These are phyloP conservation scores for Urostyla sp. DNA, from an alignment of 73 alveolate species.

Conservation along the genomic window DNA sequence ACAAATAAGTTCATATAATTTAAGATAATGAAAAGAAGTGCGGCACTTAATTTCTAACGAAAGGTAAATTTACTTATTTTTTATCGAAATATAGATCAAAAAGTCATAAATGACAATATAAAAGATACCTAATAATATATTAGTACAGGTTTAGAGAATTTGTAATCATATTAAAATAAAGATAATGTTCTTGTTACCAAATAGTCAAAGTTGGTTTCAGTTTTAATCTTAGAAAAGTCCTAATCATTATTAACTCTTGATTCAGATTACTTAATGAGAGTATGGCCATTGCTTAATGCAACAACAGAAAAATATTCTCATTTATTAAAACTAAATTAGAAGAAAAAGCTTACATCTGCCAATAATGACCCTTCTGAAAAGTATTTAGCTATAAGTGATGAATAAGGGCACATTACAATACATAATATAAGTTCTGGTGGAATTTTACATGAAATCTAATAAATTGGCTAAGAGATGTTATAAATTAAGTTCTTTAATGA, in stretches of 20 bases:
- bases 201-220: slow-evolving; percentile 58
- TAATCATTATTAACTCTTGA: slow-evolving; percentile 41
- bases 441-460: slow-evolving; percentile 27
- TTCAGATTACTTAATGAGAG: slow-evolving; percentile 60
- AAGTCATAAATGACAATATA: slow-evolving; percentile 46
- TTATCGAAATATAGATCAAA: slow-evolving; percentile 4
- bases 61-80: neutral
- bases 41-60: neutral
- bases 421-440: slow-evolving; percentile 63
- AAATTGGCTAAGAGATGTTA: slow-evolving; percentile 46
- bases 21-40: neutral
- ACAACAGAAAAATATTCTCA: slow-evolving; percentile 21
- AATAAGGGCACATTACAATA: slow-evolving; percentile 51
- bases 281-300: slow-evolving; percentile 43
- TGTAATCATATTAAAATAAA: slow-evolving; percentile 1
- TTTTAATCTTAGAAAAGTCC: slow-evolving; percentile 30
- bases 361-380: slow-evolving; percentile 45
- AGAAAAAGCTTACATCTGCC: slow-evolving; percentile 53
- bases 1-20: neutral
- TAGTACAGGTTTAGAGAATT: slow-evolving; percentile 18
- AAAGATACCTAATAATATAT: slow-evolving; percentile 32
- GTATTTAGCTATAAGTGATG: slow-evolving; percentile 60
- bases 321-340: neutral
- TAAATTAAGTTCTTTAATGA: slow-evolving; percentile 49
- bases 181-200: slow-evolving; percentile 54